A percentile compares a stretch with the other conserved stretches of the same genome.
phyloP scores from a whole-genome alignment of 1,284 basidiomycete genomes.

The Austropuccinia psidii region DNA sequence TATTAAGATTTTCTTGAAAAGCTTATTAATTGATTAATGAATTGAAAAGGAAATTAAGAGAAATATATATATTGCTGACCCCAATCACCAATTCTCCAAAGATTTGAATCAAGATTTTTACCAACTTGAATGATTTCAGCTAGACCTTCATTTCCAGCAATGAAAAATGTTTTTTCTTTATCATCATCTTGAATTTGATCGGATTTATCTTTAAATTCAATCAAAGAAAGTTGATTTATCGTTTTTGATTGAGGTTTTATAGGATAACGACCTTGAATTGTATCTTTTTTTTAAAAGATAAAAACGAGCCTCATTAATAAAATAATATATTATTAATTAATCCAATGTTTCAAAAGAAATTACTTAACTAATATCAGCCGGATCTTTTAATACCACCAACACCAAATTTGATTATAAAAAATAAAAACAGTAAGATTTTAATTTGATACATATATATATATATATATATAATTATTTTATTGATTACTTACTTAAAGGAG shows the following conservation, averaged over 20 bases:
- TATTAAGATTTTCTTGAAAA: neutral
- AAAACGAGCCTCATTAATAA: neutral
- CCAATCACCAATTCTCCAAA: slow-evolving; percentile 59
- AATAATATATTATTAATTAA: neutral
- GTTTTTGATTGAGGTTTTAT: too few species aligned
- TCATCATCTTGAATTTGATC: slow-evolving; percentile 36
- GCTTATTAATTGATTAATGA: neutral
- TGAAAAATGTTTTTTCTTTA: slow-evolving; percentile 45
- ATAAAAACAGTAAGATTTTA: neutral
- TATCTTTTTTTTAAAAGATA: slow-evolving; percentile 50
- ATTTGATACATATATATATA: neutral
- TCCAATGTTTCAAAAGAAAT: neutral
- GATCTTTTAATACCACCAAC: neutral
- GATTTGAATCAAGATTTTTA: slow-evolving; percentile 49
- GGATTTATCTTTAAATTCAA: slow-evolving; percentile 44
- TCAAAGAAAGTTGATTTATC: too few species aligned
- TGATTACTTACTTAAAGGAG: slow-evolving; percentile 56
- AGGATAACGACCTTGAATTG: slow-evolving; percentile 73
- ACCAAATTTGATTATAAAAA: neutral
- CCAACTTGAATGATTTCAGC: slow-evolving; percentile 58
- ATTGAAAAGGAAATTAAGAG: too few species aligned
- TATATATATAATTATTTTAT: neutral
- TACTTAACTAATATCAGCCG: slow-evolving; percentile 19
- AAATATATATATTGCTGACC: slow-evolving; percentile 38
- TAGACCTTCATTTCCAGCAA: slow-evolving; percentile 72